Percentiles rank a stretch among this genome's conserved stretches.
These are phyloP conservation scores for Beta macrorhiza DNA, from an alignment of 179 eudicot species.

Conservation along the genomic window DNA sequence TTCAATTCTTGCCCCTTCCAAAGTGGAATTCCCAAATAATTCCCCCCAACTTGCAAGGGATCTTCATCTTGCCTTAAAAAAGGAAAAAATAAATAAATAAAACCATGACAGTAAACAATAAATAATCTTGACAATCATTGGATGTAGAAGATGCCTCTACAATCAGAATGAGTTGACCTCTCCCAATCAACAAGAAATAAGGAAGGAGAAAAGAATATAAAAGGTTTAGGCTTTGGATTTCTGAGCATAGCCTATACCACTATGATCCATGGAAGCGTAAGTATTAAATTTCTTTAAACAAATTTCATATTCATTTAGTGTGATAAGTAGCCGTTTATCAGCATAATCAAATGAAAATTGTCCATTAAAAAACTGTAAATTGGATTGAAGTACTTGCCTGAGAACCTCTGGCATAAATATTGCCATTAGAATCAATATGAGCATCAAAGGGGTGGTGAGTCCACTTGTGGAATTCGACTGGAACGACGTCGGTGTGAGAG, in stretches of 20 bases:
- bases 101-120: neutral
- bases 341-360: neutral
- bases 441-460: constrained; percentile 62
- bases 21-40: too few relatives aligned
- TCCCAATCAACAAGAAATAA: too few relatives aligned
- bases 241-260: neutral
- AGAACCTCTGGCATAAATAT: constrained; percentile 73
- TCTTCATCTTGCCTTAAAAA: too few relatives aligned
- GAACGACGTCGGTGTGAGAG: constrained; percentile 88
- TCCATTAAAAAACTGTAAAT: neutral
- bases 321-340: neutral
- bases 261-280: neutral
- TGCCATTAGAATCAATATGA: constrained; percentile 38
- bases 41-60: too few relatives aligned
- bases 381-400: constrained; percentile 34
- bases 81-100: neutral
- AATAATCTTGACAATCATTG: neutral
- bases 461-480: constrained; percentile 79
- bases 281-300: neutral
- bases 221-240: too few relatives aligned
- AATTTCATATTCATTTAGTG: neutral
- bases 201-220: too few relatives aligned
- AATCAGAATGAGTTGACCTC: too few relatives aligned
- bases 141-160: too few relatives aligned
- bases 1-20: too few relatives aligned